These are phyloP conservation scores for Erythrophleum fordii DNA, from an alignment of 306 rosid species.

Conservation along the genomic window DNA sequence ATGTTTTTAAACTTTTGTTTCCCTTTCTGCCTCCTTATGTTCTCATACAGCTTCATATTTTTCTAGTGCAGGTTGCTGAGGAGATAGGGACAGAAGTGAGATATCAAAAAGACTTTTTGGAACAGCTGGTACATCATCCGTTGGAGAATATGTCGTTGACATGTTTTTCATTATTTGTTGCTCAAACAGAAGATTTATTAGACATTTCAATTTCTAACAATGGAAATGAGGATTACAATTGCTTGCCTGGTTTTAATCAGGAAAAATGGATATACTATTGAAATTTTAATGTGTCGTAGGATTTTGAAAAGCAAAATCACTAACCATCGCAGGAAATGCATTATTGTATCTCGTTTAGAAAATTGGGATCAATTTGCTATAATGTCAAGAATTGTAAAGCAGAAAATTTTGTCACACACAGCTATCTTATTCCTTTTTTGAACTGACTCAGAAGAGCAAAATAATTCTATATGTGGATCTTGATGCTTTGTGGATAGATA, in stretches of 20 bases:
- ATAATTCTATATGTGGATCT: conserved; percentile 11
- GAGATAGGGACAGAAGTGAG: conserved; percentile 82
- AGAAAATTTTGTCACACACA: background rate
- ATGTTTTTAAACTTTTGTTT: background rate
- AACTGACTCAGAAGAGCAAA: conserved; percentile 9
- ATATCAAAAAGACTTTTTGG: conserved; percentile 68
- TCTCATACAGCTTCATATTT: conserved; percentile 13
- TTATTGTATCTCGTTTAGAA: conserved; percentile 19
- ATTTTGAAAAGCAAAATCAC: conserved; percentile 23
- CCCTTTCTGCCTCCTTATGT: conserved; percentile 8
- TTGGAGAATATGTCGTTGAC: conserved; percentile 13
- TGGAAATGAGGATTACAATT: background rate
- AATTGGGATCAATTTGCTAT: conserved; percentile 15
- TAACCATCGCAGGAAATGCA: conserved; percentile 22
- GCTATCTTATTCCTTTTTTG: background rate
- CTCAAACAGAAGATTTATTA: background rate
- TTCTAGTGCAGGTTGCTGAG: conserved; percentile 79
- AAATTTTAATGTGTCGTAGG: conserved; percentile 10
- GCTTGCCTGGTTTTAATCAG: conserved; percentile 12
- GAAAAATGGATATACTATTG: conserved; percentile 9
- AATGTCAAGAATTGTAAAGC: background rate
- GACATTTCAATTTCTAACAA: background rate
- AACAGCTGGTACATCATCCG: conserved; percentile 64
- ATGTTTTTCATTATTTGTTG: background rate
- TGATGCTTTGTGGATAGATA: conserved; percentile 15